Percentiles rank a stretch among this genome's conserved stretches.
phyloP scores from a whole-genome alignment of 192 early-diverging fungal species.

The Umbelopsis sp. region DNA sequence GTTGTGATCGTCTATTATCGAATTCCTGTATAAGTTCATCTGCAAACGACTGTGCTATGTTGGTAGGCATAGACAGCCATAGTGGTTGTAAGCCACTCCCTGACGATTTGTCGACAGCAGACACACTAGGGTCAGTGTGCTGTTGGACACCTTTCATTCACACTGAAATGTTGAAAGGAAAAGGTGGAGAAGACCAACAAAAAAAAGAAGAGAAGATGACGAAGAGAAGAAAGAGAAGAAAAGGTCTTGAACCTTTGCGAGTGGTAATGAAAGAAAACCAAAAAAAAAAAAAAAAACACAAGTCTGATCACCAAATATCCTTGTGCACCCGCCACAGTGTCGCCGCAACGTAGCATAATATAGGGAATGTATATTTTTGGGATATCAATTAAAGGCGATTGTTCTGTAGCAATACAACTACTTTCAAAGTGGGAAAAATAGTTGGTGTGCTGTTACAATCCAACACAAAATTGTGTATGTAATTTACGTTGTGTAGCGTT shows the following conservation, averaged over 20 bases:
- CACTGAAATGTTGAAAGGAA: neutral
- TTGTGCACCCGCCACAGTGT: conserved; percentile 17
- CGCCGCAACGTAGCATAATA: neutral
- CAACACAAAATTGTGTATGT: neutral
- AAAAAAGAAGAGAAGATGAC: neutral
- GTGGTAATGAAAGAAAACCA: neutral
- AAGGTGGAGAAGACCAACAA: neutral
- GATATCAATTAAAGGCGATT: too few relatives aligned
- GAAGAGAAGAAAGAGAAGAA: neutral
- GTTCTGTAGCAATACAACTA: too few relatives aligned
- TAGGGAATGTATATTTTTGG: too few relatives aligned
- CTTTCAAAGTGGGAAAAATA: too few relatives aligned
- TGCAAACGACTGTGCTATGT: conserved; percentile 23
- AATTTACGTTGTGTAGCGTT: conserved; percentile 12
- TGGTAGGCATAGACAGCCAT: conserved; percentile 13
- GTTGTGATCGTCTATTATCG: conserved; percentile 20
- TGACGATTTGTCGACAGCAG: neutral
- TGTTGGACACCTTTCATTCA: conserved; percentile 13
- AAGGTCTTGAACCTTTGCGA: neutral
- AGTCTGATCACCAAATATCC: conserved; percentile 6
- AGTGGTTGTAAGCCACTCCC: neutral
- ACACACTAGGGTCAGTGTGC: conserved; percentile 9
- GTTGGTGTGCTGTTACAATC: neutral
- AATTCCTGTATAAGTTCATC: conserved; percentile 31
- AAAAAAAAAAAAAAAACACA: neutral